Conservation (phyloP, 2,329 filamentous ascomycete species). For the Graphilbum fragrans region DNA sequence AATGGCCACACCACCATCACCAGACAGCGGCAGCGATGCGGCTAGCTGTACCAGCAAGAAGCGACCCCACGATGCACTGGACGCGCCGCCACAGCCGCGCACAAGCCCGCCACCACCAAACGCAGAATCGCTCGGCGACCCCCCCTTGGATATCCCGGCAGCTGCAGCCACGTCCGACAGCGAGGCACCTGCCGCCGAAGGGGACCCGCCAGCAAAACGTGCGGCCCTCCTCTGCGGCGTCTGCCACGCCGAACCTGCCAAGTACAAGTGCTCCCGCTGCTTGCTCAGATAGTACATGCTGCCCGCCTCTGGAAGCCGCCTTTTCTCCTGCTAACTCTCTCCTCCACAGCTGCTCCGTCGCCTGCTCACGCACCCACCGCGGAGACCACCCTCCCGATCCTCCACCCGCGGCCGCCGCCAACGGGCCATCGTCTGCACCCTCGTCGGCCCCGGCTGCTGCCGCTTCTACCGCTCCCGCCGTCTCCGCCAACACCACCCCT, state of each 20-base stretch:
- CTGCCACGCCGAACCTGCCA: conserved; percentile 36
- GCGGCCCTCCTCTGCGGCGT: conserved; percentile 36
- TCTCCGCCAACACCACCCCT: not conserved
- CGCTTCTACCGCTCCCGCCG: not conserved
- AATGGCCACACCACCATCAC: too few species aligned
- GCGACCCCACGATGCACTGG: not conserved
- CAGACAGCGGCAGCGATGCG: too few species aligned
- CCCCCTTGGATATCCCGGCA: too few species aligned
- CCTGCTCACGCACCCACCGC: conserved; percentile 29
- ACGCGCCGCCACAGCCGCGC: not conserved
- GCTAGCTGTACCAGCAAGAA: not conserved
- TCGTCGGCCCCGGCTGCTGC: not conserved
- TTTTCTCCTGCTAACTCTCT: not conserved
- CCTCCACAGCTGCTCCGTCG: conserved; percentile 41
- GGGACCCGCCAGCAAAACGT: conserved; percentile 13
- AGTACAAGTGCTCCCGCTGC: conserved; percentile 54
- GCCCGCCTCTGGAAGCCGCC: not conserved
- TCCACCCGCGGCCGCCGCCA: conserved; percentile 5
- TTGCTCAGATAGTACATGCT: conserved; percentile 41
- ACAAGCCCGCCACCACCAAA: not conserved
- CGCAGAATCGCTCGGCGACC: too few species aligned
- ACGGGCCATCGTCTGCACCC: too few species aligned
- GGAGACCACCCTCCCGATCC: conserved; percentile 17
- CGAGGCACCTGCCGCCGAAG: not conserved
- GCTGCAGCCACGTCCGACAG: not conserved